phyloP scores from a whole-genome alignment of 2,329 filamentous ascomycete genomes.

The Aspergillus uvarum region DNA sequence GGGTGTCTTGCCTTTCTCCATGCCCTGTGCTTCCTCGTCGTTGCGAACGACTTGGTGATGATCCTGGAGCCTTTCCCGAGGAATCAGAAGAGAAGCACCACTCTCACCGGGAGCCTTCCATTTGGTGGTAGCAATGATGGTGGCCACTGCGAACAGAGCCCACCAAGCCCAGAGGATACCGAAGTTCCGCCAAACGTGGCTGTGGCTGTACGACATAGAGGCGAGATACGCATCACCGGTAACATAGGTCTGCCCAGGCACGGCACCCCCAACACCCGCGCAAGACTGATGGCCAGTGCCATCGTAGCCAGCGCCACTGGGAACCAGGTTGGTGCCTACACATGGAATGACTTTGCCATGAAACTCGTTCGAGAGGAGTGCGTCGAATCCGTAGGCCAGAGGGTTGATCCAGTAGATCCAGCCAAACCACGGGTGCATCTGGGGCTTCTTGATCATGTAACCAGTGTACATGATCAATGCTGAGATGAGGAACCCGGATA shows the following conservation, averaged over 20 bases:
- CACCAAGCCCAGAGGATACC: slow-evolving; percentile 65
- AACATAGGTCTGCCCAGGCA: slow-evolving; percentile 49
- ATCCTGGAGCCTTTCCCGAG: slow-evolving; percentile 56
- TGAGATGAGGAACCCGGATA: slow-evolving; percentile 41
- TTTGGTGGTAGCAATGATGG: slow-evolving; percentile 56
- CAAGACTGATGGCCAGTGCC: slow-evolving; percentile 27
- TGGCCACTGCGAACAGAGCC: slow-evolving; percentile 58
- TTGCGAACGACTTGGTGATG: slow-evolving; percentile 27
- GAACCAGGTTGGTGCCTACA: slow-evolving; percentile 37
- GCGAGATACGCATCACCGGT: slow-evolving; percentile 60
- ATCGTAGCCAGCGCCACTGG: slow-evolving; percentile 34
- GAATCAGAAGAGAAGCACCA: slow-evolving; percentile 59
- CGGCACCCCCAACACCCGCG: slow-evolving; percentile 58
- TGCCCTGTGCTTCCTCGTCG: slow-evolving; percentile 53
- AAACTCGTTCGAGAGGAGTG: slow-evolving; percentile 40
- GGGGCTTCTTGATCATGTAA: slow-evolving; percentile 47
- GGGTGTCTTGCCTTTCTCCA: slow-evolving; percentile 25
- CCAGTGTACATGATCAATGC: slow-evolving; percentile 43
- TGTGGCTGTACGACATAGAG: slow-evolving; percentile 54
- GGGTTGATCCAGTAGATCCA: slow-evolving; percentile 48
- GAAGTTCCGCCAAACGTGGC: slow-evolving; percentile 60
- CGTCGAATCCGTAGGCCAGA: slow-evolving; percentile 40
- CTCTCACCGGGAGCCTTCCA: slow-evolving; percentile 58
- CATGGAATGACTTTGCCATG: slow-evolving; percentile 37
- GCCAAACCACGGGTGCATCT: slow-evolving; percentile 56